Evolutionary conservation across 352 stramenopile genomes (phyloP), one percentile per base, ranked within the genome.

Genomic region (Blastocystis sp.): DNA sequence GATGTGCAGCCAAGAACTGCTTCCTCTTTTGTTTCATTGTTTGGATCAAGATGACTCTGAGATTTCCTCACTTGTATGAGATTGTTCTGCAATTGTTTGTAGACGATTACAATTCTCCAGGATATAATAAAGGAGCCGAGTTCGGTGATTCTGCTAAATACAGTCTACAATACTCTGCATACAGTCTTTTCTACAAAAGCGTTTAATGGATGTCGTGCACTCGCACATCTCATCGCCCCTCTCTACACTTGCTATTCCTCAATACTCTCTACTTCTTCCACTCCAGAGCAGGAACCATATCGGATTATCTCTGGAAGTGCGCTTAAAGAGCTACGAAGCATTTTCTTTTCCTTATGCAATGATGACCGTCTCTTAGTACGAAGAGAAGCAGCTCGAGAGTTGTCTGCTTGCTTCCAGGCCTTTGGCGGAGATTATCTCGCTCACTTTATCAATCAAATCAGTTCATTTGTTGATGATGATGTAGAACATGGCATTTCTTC

Each of bases 1-100:
- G 41, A 18, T 47, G 24, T 9, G 20, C 37, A 18, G n/a, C 18
- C 50, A 63, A 6, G 70, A 81, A 30, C 9, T 81, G 45, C 45
- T 81, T 43, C 70, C 70, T 8, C 65, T 62, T 20, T 41, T 81
- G 37, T 81, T 81, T 81, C 50, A 65, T 9, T 81, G 39, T 41
- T n/a, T 81, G 18, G 70, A 81, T 11, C n/a, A 62, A 30, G 43
- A 65, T 13, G 45, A 81, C 50, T 34, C 70, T 30, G 43, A 62
- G 6, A n/a, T 81, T 18, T 41, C 45, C 8, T 26, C 20, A 65
- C 37, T 81, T 34, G 11, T 16, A 24, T 11, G 45, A 3, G 8
- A n/a, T 0, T 63, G 45, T 6, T 24, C 45, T 41, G 4, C 20
- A 0, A 34, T 34, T 62, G 16, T 62, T 41, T 64, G 18, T 81